A percentile compares a stretch with the other conserved stretches of the same genome.
Conservation (phyloP, 495 filamentous ascomycete genomes). For the Penicillium bovifimosum region DNA sequence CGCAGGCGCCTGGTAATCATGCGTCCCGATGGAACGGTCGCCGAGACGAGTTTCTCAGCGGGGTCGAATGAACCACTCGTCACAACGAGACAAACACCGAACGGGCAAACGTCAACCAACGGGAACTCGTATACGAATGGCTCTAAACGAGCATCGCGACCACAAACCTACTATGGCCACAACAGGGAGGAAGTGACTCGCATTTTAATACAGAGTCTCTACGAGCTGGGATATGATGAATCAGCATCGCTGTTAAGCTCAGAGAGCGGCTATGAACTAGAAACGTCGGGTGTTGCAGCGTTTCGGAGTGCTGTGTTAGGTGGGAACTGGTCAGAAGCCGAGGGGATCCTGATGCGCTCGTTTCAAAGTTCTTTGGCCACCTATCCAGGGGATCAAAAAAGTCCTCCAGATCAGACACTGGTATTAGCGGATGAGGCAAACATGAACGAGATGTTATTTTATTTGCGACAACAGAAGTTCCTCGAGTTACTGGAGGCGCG, state of each 20-base stretch:
- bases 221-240: constrained; percentile 76
- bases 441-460: constrained; percentile 63
- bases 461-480: constrained; percentile 89
- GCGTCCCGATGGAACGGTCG: constrained; percentile 52
- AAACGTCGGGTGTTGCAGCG: constrained; percentile 75
- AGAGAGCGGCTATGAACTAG: constrained; percentile 85
- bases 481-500: constrained; percentile 78
- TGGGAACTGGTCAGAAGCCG: constrained; percentile 81
- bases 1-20: constrained; percentile 59
- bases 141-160: constrained; percentile 30
- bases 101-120: constrained; percentile 46
- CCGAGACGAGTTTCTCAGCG: constrained; percentile 44
- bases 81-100: constrained; percentile 43
- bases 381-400: constrained; percentile 17
- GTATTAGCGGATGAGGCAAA: constrained; percentile 53
- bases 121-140: constrained; percentile 46
- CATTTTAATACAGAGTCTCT: constrained; percentile 84
- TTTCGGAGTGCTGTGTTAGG: constrained; percentile 77
- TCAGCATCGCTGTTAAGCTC: constrained; percentile 68
- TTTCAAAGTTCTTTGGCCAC: constrained; percentile 14
- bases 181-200: constrained; percentile 90
- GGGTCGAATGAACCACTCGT: constrained; percentile 42
- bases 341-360: constrained; percentile 67
- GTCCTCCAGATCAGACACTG: constrained; percentile 32
- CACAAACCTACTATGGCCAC: constrained; percentile 65